phyloP scores from a whole-genome alignment of 345 rosid genomes.

The Brassica rapa region DNA sequence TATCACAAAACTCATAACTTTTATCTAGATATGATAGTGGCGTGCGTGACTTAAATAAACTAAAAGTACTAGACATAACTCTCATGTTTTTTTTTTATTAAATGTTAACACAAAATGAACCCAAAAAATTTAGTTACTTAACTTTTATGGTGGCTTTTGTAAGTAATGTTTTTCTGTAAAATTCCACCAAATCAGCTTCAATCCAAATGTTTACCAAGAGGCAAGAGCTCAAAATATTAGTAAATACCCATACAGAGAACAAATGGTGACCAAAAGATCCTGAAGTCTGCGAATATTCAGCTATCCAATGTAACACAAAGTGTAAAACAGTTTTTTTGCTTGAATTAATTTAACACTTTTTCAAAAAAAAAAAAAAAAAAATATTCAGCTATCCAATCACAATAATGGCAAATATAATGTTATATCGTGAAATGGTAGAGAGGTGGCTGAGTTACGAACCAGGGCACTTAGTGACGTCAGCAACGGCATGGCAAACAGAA shows the following conservation, averaged over 20 bases:
- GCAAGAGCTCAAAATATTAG: background rate
- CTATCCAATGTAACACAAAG: too few species aligned
- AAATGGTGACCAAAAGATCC: background rate
- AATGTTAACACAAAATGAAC: background rate
- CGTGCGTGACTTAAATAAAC: background rate
- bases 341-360: too few species aligned
- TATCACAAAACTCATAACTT: background rate
- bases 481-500: conserved; percentile 59
- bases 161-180: background rate
- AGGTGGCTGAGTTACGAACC: conserved; percentile 44
- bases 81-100: background rate
- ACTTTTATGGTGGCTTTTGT: background rate
- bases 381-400: background rate
- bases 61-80: background rate
- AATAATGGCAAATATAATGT: background rate
- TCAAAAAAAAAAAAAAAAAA: too few species aligned
- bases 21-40: background rate
- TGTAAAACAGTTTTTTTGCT: too few species aligned
- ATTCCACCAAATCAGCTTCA: background rate
- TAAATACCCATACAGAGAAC: background rate
- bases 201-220: background rate
- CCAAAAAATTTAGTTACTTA: background rate
- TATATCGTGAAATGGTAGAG: background rate
- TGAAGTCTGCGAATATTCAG: background rate
- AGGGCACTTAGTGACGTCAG: conserved; percentile 74